A percentile compares a stretch with the other conserved stretches of the same genome.
Evolutionary conservation across 2,329 filamentous ascomycete species (phyloP).

Genomic region (Diplodia mutila): DNA sequence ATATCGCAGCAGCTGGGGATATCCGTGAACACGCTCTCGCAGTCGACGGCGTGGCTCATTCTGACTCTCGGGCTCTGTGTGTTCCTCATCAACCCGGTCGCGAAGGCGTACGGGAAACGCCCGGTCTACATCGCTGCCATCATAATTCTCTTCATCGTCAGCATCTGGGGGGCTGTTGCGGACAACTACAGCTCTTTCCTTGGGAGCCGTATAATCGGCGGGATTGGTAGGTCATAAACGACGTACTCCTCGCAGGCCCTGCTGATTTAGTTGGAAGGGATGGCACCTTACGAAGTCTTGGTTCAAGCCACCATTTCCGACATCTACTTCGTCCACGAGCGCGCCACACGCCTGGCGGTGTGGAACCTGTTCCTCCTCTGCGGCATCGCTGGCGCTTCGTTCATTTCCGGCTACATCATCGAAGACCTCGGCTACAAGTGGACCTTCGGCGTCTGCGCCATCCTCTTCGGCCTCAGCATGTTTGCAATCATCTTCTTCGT

Average conservation of each 20-base stretch:
- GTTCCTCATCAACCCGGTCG: constrained; percentile 57
- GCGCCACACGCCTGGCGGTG: constrained; percentile 44
- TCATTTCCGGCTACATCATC: constrained; percentile 47
- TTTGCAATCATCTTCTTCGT: constrained; percentile 37
- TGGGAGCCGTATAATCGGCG: constrained; percentile 52
- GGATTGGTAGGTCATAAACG: constrained; percentile 44
- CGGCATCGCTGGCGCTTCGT: constrained; percentile 44
- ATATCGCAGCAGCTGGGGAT: constrained; percentile 51
- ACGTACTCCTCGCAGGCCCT: accelerated
- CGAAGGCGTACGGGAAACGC: constrained; percentile 55
- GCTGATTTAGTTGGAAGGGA: constrained; percentile 33
- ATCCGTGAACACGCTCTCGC: constrained; percentile 49
- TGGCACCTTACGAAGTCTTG: constrained; percentile 57
- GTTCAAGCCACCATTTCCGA: constrained; percentile 57
- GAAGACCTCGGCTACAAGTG: constrained; percentile 46
- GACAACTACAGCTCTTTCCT: constrained; percentile 52
- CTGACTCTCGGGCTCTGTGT: constrained; percentile 54
- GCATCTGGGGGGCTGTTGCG: constrained; percentile 53
- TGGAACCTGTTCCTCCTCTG: constrained; percentile 48
- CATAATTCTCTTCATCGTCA: constrained; percentile 53
- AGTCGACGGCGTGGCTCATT: constrained; percentile 55
- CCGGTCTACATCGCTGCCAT: constrained; percentile 56
- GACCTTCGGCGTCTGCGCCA: constrained; percentile 47
- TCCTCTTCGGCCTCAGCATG: constrained; percentile 42
- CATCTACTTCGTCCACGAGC: constrained; percentile 51